Evolutionary conservation across 305 asterid species (phyloP).

Genomic region (Withania somnifera): DNA sequence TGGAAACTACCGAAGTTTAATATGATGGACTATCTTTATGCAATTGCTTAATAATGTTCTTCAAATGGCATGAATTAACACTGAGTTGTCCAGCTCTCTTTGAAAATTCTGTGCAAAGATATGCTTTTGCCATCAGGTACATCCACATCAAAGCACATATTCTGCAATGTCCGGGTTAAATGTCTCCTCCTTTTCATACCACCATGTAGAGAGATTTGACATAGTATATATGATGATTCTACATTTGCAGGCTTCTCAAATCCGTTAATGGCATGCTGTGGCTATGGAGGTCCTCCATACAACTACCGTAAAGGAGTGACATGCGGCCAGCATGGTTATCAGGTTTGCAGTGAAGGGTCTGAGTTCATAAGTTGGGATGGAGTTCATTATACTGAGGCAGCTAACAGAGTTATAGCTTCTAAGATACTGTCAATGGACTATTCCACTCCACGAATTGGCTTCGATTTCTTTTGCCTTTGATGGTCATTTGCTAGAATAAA

Average conservation of each 20-base stretch:
- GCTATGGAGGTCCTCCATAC: conserved; percentile 77
- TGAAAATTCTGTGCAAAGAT: neutral
- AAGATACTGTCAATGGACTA: conserved; percentile 47
- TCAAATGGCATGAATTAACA: neutral
- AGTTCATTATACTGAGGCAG: conserved; percentile 72
- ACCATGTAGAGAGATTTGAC: neutral
- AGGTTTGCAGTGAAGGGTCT: conserved; percentile 47
- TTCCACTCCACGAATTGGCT: conserved; percentile 44
- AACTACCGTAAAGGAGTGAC: conserved; percentile 38
- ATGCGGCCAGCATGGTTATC: conserved; percentile 50
- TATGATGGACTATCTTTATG: neutral
- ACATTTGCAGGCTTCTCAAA: conserved; percentile 40
- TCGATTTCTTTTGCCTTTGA: conserved; percentile 61
- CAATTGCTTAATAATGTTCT: neutral
- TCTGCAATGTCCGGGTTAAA: neutral
- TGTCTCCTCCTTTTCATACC: neutral
- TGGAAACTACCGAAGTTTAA: neutral
- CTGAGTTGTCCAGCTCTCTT: neutral
- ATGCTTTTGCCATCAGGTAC: neutral
- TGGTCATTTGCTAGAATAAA: neutral
- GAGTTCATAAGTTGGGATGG: conserved; percentile 72
- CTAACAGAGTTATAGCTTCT: conserved; percentile 48
- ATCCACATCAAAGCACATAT: neutral
- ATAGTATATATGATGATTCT: neutral
- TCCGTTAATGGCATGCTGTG: conserved; percentile 83